Evolutionary conservation across 805 yeast genomes (phyloP).

Genomic region (Candida namnaoensis): DNA sequence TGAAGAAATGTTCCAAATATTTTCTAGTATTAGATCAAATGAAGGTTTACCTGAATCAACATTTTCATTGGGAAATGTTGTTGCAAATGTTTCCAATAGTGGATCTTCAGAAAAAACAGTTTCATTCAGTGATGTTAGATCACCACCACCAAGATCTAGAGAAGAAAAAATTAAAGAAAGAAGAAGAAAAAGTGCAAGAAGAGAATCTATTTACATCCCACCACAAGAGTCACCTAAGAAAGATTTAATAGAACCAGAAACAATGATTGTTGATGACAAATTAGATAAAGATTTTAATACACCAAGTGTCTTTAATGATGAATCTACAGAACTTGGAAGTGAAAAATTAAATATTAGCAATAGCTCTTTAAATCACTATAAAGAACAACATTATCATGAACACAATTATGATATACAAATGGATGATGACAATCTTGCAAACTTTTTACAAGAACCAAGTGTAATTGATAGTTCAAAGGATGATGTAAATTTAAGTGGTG

Average conservation of each 20-base stretch:
- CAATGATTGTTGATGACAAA: neutral
- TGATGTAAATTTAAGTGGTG: neutral
- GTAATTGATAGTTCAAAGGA: neutral
- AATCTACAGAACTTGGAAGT: too few relatives aligned
- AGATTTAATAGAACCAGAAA: neutral
- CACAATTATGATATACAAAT: neutral
- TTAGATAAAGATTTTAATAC: too few relatives aligned
- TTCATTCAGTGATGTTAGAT: slow-evolving; percentile 14
- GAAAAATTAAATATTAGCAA: too few relatives aligned
- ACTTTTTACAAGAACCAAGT: neutral
- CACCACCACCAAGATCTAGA: slow-evolving; percentile 10
- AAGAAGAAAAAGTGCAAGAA: slow-evolving; percentile 29
- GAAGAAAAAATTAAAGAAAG: slow-evolving; percentile 12
- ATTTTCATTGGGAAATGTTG: slow-evolving; percentile 1
- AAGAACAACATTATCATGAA: too few relatives aligned
- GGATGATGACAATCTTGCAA: neutral
- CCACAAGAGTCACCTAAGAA: slow-evolving; percentile 10
- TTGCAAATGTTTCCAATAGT: neutral
- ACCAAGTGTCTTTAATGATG: neutral
- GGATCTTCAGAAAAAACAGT: slow-evolving; percentile 13
- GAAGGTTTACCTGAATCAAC: slow-evolving; percentile 26
- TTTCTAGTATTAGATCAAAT: slow-evolving; percentile 28
- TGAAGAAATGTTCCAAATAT: slow-evolving; percentile 34
- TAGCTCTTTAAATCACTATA: too few relatives aligned
- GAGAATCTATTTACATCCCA: slow-evolving; percentile 30